These are phyloP conservation scores for Saccharomyces hybrid DNA, from an alignment of 1,139 yeast species.

Conservation along the genomic window DNA sequence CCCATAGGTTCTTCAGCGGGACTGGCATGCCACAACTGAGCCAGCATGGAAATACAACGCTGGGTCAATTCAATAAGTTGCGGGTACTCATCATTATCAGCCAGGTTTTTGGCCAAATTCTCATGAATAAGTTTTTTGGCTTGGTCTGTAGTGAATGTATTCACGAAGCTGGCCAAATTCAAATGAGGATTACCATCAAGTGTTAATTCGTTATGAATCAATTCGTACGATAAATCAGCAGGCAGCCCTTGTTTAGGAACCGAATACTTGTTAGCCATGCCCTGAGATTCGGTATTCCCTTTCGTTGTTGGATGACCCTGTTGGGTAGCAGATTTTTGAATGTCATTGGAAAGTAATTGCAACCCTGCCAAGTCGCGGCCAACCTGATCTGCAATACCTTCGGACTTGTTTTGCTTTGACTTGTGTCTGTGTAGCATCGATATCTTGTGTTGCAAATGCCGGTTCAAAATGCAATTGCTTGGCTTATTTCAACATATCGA, in stretches of 20 bases:
- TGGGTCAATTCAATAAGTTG: slow-evolving; percentile 71
- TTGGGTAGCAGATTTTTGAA: not conserved
- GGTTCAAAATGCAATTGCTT: not conserved
- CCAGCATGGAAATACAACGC: slow-evolving; percentile 72
- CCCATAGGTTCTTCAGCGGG: slow-evolving; percentile 50
- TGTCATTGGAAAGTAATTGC: not conserved
- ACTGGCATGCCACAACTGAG: slow-evolving; percentile 71
- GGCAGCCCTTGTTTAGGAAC: slow-evolving; percentile 53
- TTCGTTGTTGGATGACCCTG: not conserved
- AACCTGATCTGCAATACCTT: not conserved
- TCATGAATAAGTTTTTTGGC: slow-evolving; percentile 50
- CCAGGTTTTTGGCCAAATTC: slow-evolving; percentile 77
- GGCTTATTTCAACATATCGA: not conserved
- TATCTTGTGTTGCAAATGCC: not conserved
- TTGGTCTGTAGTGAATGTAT: slow-evolving; percentile 53
- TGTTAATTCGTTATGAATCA: slow-evolving; percentile 64
- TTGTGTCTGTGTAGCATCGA: slow-evolving; percentile 4
- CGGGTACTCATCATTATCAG: slow-evolving; percentile 92
- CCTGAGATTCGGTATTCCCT: slow-evolving; percentile 5
- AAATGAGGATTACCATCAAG: slow-evolving; percentile 80
- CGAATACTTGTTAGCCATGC: slow-evolving; percentile 36
- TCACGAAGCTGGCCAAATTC: slow-evolving; percentile 84
- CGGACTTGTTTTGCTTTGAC: slow-evolving; percentile 2
- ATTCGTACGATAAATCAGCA: slow-evolving; percentile 47
- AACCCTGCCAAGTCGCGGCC: not conserved